Evolutionary conservation across 305 asterid species (phyloP).

Genomic region (Plantago lanceolata): DNA sequence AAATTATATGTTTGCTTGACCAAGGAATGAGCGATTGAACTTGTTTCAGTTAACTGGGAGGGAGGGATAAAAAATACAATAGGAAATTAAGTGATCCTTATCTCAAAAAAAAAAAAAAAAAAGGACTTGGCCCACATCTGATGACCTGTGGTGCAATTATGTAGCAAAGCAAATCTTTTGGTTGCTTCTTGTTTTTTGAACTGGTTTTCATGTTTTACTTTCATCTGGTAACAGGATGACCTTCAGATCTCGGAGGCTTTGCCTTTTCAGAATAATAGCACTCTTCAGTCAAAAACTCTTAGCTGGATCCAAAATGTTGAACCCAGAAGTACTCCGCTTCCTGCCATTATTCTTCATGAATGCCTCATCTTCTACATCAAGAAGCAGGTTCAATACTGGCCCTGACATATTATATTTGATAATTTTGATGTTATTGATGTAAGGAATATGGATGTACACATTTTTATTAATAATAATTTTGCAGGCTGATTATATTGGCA

Average conservation of each 20-base stretch:
- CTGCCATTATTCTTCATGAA: slow-evolving; percentile 74
- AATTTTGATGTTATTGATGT: slow-evolving; percentile 6
- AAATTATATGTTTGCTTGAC: slow-evolving; percentile 18
- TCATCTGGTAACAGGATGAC: slow-evolving; percentile 55
- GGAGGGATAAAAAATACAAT: no score
- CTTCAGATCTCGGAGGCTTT: slow-evolving; percentile 64
- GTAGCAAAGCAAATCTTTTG: no score
- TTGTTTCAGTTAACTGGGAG: no score
- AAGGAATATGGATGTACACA: not conserved
- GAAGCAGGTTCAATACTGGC: slow-evolving; percentile 59
- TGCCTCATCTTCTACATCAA: slow-evolving; percentile 70
- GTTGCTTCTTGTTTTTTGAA: slow-evolving; percentile 16
- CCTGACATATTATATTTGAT: slow-evolving; percentile 16
- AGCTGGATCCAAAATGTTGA: slow-evolving; percentile 66
- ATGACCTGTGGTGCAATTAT: slow-evolving; percentile 9
- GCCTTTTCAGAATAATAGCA: slow-evolving; percentile 88
- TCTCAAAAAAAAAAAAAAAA: no score
- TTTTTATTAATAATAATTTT: slow-evolving; percentile 18
- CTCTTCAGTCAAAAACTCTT: slow-evolving; percentile 71
- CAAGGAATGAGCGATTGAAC: slow-evolving; percentile 9
- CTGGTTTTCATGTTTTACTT: slow-evolving; percentile 10
- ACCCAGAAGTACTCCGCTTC: slow-evolving; percentile 66
- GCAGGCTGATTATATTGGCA: slow-evolving; percentile 92
- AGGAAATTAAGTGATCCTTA: no score
- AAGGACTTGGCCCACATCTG: not conserved